Evolutionary conservation across 2,329 filamentous ascomycete genomes (phyloP), one percentile per base, ranked within the genome.

Genomic region (Colletotrichum karsti): DNA sequence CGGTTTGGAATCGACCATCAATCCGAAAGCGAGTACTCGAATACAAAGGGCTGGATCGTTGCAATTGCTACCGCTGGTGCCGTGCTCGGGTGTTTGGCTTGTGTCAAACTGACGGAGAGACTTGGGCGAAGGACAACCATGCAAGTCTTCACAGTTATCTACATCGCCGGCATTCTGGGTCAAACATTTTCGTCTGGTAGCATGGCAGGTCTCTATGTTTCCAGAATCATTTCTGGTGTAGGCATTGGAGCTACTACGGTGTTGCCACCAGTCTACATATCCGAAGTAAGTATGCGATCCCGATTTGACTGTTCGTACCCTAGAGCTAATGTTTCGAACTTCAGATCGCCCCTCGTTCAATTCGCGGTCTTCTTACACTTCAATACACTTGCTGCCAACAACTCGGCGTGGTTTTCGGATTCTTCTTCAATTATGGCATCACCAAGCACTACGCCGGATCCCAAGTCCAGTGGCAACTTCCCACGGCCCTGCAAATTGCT

Each of bases 391-490:
- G 75, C 63, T 78, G 76, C 7, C 76, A 78, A 13, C 77, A 78
- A 20, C 74, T 78, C 7, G 48, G 75, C 4, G 75, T 77, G 7
- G 75, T 77, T 3, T 76, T 77, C n/a, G 75, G 76, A 1, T 77
- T 80, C 54, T 79, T 80, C 55, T 69, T 77, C 39, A 79, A 79
- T 57, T 79, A 81, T 44, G 74, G 77, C 2, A 73, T 78, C 10
- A 77, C 79, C 3, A 73, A 76, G 18, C 69, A 74, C 12, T 72
- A 75, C 33, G 64, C 73, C 2, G 70, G 69, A 0, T 70, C 63
- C 1, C 57, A 76, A 22, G 55, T 73, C 0, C 75, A 77, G 56
- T 76, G 75, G 74, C 68, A 72, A n/a, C 70, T 77, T 4, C 74
- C 75, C 0, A 75, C 74, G 0, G 74, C 72, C 0, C 67, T 76